Evolutionary conservation across 208 protist genomes (phyloP), one percentile per base, ranked within the genome.

Genomic region (Blechomonas ayalai): DNA sequence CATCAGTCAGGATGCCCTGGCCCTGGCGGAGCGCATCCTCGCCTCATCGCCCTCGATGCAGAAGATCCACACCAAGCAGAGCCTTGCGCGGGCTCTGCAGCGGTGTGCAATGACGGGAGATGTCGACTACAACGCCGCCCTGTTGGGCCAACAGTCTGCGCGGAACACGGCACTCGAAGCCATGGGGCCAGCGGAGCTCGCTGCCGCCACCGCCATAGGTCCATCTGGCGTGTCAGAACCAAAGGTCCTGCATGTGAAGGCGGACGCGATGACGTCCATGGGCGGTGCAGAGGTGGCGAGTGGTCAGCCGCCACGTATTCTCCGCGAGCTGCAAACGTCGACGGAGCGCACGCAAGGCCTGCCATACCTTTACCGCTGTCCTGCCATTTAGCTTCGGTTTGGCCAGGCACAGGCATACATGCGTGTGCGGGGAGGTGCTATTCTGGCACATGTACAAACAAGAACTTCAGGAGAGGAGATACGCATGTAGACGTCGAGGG

Each of bases 331-430:
- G 43, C 82, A 92, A 53, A 65, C 56, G 20, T 88, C 84, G 10
- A 90, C 81, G 70, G 84, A 93, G 34, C 57, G 82, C 4, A 86
- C 79, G 10, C 88, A 95, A 35, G 82, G 82, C 1, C 62, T 95
- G 31, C 84, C 88, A 18, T 95, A 95, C 62, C 60, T 95, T 6
- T 95, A 95, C 66, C 80, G 88, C 34, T 95, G 88, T 37, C 88
- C 88, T n/a, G 81, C 82, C 15, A 88, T 95, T 18, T 95, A 72
- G 62, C 5, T 8, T 10, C 7, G 1, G 7, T 23, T 1, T 20
- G 13, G n/a, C 9, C 1, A 7, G 10, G 22, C 24, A 18, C 25
- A n/a, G 22, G 24, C 31, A 20, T 58, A n/a, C n/a, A n/a, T n/a
- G n/a, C n/a, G n/a, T n/a, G n/a, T n/a, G n/a, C n/a, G n/a, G n/a